Percentiles rank a stretch among this genome's conserved stretches.
These are phyloP conservation scores for Neolecta irregularis DNA, from an alignment of 1,139 yeast species.

Conservation along the genomic window DNA sequence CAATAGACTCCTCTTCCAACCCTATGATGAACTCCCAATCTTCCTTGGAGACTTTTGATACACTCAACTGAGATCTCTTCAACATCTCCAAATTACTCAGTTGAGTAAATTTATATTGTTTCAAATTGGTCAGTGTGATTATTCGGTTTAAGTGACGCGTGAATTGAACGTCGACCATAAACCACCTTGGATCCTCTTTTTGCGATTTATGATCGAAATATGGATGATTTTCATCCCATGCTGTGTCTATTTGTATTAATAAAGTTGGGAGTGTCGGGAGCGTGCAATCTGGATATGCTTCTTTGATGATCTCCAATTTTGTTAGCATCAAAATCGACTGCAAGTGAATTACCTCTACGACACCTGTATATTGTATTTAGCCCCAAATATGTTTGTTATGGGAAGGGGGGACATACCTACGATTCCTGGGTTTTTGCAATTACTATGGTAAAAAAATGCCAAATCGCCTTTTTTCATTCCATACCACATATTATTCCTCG, in stretches of 20 bases:
- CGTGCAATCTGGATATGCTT: constrained; percentile 29
- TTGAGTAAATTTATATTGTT: constrained; percentile 17
- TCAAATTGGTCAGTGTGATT: constrained; percentile 28
- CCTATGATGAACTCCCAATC: constrained; percentile 29
- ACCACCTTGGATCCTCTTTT: constrained; percentile 34
- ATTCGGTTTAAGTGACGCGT: constrained; percentile 29
- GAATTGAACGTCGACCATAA: constrained; percentile 37
- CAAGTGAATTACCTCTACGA: not conserved
- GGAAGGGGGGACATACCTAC: constrained; percentile 28
- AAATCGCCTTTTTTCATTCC: constrained; percentile 33
- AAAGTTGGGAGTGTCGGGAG: not conserved
- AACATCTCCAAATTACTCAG: constrained; percentile 32
- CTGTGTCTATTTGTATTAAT: constrained; percentile 18
- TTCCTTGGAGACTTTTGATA: constrained; percentile 30
- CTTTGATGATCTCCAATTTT: constrained; percentile 25
- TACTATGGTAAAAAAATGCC: constrained; percentile 39
- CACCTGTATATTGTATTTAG: not conserved
- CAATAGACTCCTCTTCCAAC: constrained; percentile 18
- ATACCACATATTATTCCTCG: constrained; percentile 32
- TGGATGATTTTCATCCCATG: constrained; percentile 17
- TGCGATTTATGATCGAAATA: constrained; percentile 35
- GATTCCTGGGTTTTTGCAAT: constrained; percentile 37
- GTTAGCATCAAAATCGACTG: not conserved
- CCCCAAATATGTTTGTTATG: constrained; percentile 17
- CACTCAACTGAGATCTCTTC: constrained; percentile 35